Evolutionary conservation across 1,284 basidiomycete genomes (phyloP).

Genomic region (Somion occarium): DNA sequence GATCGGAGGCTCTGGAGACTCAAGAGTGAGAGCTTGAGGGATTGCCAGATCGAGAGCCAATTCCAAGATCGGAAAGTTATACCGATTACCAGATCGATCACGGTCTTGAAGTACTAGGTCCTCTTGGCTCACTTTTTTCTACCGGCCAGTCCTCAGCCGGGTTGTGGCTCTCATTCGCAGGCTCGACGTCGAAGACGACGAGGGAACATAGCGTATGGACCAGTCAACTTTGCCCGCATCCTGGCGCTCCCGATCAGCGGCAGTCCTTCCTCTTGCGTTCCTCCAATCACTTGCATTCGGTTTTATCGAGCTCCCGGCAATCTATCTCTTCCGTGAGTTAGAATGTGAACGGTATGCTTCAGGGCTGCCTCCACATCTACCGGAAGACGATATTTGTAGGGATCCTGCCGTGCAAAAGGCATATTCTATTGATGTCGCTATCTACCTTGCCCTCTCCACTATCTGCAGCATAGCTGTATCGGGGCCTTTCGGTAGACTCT

Average conservation of each 20-base stretch:
- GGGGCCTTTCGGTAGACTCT: slow-evolving; percentile 7
- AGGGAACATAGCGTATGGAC: too few relatives aligned
- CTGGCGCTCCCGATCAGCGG: slow-evolving; percentile 8
- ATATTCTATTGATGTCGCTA: slow-evolving; percentile 7
- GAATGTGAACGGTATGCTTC: slow-evolving; percentile 9
- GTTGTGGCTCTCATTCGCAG: too few relatives aligned
- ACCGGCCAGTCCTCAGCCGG: too few relatives aligned
- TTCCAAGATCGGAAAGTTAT: too few relatives aligned
- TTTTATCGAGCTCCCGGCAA: slow-evolving; percentile 4
- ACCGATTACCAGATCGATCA: too few relatives aligned
- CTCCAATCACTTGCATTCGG: slow-evolving; percentile 6
- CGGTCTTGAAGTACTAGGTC: too few relatives aligned
- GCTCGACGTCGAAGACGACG: too few relatives aligned
- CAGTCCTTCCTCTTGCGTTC: slow-evolving; percentile 10
- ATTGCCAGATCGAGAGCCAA: too few relatives aligned
- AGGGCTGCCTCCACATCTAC: background rate
- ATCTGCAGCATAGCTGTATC: slow-evolving; percentile 7
- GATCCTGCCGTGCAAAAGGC: slow-evolving; percentile 7
- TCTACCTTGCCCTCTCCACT: slow-evolving; percentile 2
- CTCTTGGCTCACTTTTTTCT: too few relatives aligned
- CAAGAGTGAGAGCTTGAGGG: too few relatives aligned
- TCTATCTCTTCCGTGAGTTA: slow-evolving; percentile 7
- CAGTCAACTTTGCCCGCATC: background rate
- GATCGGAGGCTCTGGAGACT: too few relatives aligned
- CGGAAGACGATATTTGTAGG: slow-evolving; percentile 5